phyloP scores from a whole-genome alignment of 2,329 filamentous ascomycete genomes.

The Bipolaris victoriae region DNA sequence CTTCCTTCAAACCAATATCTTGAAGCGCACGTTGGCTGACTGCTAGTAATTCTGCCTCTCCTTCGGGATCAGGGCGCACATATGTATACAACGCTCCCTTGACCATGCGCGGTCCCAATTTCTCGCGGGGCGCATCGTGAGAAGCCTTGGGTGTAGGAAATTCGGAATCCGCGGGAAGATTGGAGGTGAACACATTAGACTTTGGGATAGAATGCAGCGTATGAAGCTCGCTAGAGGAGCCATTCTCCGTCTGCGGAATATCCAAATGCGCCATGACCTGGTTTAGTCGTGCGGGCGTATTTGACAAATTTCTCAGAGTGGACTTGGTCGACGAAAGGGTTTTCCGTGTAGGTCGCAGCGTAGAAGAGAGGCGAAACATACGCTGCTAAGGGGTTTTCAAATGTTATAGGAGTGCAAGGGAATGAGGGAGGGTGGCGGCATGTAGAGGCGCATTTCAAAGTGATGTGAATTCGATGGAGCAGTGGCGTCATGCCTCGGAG shows the following conservation, averaged over 20 bases:
- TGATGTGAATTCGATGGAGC: slow-evolving; percentile 25
- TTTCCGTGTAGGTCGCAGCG: slow-evolving; percentile 13
- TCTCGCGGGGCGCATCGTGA: slow-evolving; percentile 77
- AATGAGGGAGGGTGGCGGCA: slow-evolving; percentile 17
- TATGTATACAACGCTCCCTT: slow-evolving; percentile 87
- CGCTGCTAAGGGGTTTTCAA: slow-evolving; percentile 5
- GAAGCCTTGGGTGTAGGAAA: slow-evolving; percentile 83
- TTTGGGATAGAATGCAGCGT: slow-evolving; percentile 64
- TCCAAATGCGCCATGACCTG: slow-evolving; percentile 55
- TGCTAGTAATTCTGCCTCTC: slow-evolving; percentile 78
- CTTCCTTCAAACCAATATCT: slow-evolving; percentile 76
- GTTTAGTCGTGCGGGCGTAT: slow-evolving; percentile 44
- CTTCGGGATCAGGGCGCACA: slow-evolving; percentile 77
- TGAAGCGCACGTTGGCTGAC: slow-evolving; percentile 79
- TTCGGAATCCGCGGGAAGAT: slow-evolving; percentile 74
- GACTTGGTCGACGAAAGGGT: slow-evolving; percentile 5
- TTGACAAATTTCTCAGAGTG: slow-evolving; percentile 13
- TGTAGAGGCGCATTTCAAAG: slow-evolving; percentile 11
- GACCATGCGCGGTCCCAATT: slow-evolving; percentile 81
- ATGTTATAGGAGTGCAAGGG: background rate
- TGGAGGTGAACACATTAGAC: slow-evolving; percentile 67
- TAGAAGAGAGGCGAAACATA: slow-evolving; percentile 26
- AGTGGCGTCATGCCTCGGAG: slow-evolving; percentile 36
- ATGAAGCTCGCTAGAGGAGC: slow-evolving; percentile 25
- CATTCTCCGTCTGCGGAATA: slow-evolving; percentile 33